phyloP scores from a whole-genome alignment of 2,329 filamentous ascomycete species.

The Colletotrichum sp. region DNA sequence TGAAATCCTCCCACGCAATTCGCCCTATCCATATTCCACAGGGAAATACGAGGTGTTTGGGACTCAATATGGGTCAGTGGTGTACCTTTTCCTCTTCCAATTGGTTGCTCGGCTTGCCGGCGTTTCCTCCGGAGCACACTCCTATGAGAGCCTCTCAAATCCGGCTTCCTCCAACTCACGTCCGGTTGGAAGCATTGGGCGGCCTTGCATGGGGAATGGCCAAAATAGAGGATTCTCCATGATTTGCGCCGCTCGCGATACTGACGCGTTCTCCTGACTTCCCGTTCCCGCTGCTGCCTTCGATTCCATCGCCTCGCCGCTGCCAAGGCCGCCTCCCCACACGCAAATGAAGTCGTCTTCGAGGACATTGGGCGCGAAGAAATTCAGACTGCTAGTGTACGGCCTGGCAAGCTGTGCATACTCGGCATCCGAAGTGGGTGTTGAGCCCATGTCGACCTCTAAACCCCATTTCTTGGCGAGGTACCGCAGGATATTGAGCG shows the following conservation, averaged over 20 bases:
- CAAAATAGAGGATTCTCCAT: slow-evolving; percentile 63
- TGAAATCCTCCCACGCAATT: not conserved
- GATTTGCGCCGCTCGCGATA: slow-evolving; percentile 35
- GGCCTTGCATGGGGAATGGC: slow-evolving; percentile 66
- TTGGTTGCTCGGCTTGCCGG: not conserved
- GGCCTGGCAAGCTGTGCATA: slow-evolving; percentile 50
- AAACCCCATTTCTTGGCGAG: slow-evolving; percentile 65
- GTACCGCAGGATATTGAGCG: slow-evolving; percentile 63
- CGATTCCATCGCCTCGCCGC: not conserved
- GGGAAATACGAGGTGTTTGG: not conserved
- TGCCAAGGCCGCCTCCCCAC: slow-evolving; percentile 41
- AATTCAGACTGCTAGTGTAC: slow-evolving; percentile 59
- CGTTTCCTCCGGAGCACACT: not conserved
- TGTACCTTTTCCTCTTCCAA: not conserved
- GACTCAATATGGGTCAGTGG: not conserved
- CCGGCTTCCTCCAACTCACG: slow-evolving; percentile 55
- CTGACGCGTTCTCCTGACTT: not conserved
- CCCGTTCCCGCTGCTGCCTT: not conserved
- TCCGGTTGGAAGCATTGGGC: slow-evolving; percentile 56
- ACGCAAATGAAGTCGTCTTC: slow-evolving; percentile 53
- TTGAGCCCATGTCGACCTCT: slow-evolving; percentile 47
- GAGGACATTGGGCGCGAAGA: slow-evolving; percentile 57
- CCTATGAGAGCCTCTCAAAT: slow-evolving; percentile 45
- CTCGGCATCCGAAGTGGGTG: slow-evolving; percentile 33
- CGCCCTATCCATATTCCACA: not conserved